A percentile compares a stretch with the other conserved stretches of the same genome.
These are phyloP conservation scores for Hymenoscyphus fraxineus DNA, from an alignment of 2,329 filamentous ascomycete genomes.

Conservation along the genomic window DNA sequence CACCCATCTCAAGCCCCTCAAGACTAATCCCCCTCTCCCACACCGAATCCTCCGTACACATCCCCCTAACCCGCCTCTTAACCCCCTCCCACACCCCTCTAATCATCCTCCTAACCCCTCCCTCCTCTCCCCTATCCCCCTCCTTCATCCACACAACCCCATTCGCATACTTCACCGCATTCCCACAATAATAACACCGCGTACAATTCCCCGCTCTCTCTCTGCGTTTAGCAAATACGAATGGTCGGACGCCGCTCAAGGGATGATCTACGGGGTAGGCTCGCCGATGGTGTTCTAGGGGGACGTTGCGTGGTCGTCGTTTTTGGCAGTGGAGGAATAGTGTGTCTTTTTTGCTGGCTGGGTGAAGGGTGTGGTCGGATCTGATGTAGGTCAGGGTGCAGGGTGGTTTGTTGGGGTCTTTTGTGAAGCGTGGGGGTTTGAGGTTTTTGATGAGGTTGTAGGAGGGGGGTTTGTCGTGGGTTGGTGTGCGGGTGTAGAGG, in stretches of 20 bases:
- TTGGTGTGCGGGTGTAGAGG: neutral
- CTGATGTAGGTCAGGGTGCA: neutral
- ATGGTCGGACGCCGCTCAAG: neutral
- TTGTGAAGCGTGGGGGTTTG: neutral
- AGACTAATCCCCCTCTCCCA: too few species aligned
- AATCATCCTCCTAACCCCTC: neutral
- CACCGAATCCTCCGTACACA: too few species aligned
- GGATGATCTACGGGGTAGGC: neutral
- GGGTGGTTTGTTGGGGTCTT: neutral
- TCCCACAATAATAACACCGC: neutral
- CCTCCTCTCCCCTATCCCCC: neutral
- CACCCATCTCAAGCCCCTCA: too few species aligned
- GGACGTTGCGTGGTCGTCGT: neutral
- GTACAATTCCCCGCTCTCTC: neutral
- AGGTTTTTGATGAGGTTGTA: neutral
- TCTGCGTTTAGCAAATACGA: neutral
- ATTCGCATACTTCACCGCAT: neutral
- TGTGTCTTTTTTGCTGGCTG: neutral
- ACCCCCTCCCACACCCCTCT: too few species aligned
- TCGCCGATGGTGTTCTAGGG: neutral
- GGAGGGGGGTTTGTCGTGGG: neutral
- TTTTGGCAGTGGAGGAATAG: neutral
- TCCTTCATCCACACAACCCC: neutral
- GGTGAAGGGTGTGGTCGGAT: neutral
- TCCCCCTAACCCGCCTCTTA: too few species aligned